Evolutionary conservation across 1,284 basidiomycete genomes (phyloP), one percentile per base, ranked within the genome.

Genomic region (Fistulina hepatica): DNA sequence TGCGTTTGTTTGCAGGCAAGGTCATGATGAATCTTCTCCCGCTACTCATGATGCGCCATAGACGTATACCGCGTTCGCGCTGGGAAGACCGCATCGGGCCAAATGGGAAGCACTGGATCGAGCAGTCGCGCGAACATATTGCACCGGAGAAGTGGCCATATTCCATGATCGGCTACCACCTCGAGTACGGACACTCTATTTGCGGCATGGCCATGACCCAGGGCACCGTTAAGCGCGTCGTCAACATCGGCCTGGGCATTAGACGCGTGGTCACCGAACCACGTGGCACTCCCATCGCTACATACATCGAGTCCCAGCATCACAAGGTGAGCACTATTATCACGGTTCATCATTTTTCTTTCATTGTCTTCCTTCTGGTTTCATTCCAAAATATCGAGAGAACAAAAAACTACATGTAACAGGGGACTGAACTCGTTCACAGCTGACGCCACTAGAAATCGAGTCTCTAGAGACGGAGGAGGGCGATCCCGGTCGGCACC

Each of bases 151-250:
- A 71, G 48, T 75, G 71, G 37, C 60, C 75, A 20, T 68, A 73
- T 23, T 76, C 78, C 2, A 79, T 79, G 70, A 84, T 85, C 41
- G 82, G 82, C 3, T 85, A 84, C 49, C 79, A 82, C 44, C 71
- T 82, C 27, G 65, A 75, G 3, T 76, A 69, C 48, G 71, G 78
- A 43, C 69, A 70, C 44, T 79, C 76, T 9, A 55, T 84, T 9
- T 73, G 81, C 39, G 81, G 78, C 12, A 81, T 86, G 77, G 77
- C 81, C 28, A 85, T 84, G 73, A 80, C 80, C 2, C 81, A 85
- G 48, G 82, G 82, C 5, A 66, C 67, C 6, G 74, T 76, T 43
- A 69, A 72, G 34, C 75, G 80, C 42, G 82, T 85, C 27, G 64
- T 81, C 48, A 82, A 84, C 55, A 76, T 86, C 46, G 83, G 82